These are phyloP conservation scores for Fusarium sp. DNA, from an alignment of 2,329 filamentous ascomycete species.

Conservation along the genomic window DNA sequence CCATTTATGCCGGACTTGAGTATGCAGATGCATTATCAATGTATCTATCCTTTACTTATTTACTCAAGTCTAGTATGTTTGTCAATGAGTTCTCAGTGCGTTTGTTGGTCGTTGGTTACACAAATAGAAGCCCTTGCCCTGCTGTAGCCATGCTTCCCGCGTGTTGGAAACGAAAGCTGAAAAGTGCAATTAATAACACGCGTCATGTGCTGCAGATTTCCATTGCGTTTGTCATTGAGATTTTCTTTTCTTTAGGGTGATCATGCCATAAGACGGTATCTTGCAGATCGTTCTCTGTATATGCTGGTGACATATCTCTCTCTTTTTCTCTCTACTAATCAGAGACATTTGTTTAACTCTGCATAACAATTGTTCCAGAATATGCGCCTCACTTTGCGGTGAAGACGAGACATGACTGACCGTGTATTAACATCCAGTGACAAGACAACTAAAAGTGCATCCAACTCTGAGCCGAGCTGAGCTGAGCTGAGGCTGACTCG, in stretches of 20 bases:
- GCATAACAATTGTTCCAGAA: slow-evolving; percentile 24
- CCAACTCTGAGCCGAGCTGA: slow-evolving; percentile 19
- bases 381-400: slow-evolving; percentile 38
- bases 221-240: not conserved
- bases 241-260: slow-evolving; percentile 8
- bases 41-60: not conserved
- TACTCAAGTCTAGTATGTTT: not conserved
- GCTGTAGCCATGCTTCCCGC: slow-evolving; percentile 11
- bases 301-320: too few species aligned
- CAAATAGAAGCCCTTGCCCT: slow-evolving; percentile 21
- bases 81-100: not conserved
- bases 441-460: slow-evolving; percentile 11
- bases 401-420: slow-evolving; percentile 34
- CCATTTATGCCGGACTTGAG: too few species aligned
- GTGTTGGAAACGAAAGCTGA: too few species aligned
- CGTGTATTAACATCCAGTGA: not conserved
- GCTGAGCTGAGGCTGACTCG: slow-evolving; percentile 27
- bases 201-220: slow-evolving; percentile 21
- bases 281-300: slow-evolving; percentile 8
- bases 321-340: slow-evolving; percentile 15
- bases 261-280: slow-evolving; percentile 26
- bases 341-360: slow-evolving; percentile 31
- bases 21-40: not conserved
- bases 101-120: slow-evolving; percentile 37
- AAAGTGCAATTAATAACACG: slow-evolving; percentile 15